Evolutionary conservation across 352 stramenopile species (phyloP), one percentile per base, ranked within the genome.

Genomic region (Pelagophyceae sp.): DNA sequence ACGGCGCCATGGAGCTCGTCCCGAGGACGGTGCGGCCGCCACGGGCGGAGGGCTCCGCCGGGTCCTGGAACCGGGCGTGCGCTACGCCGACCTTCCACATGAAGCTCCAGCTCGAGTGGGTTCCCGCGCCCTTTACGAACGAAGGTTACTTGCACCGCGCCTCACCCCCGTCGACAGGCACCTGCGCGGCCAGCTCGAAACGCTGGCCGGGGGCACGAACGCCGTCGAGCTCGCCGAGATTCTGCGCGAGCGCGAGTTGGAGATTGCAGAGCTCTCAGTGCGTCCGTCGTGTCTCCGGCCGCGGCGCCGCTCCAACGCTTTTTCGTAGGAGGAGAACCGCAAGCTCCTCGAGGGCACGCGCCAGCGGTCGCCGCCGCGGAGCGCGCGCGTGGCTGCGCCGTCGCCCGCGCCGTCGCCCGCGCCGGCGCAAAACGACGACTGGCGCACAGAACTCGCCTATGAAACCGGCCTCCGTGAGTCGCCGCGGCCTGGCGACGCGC

Each of bases 151-250:
- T 54, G 45, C 45, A n/a, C n/a, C n/a, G n/a, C n/a, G n/a, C 45
- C 11, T 54, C 45, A 23, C 45, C 45, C 11, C 45, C 45, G 23
- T 23, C 11, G 23, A 11, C 58, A 67, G 29, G 29, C 58, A 67
- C 58, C 11, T 67, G 23, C 58, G 58, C 15, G 58, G 31, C 23
- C 15, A 15, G 15, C 58, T 67, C 58, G 58, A 15, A 27, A 35
- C 5, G 58, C 29, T 67, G 29, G 58, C 58, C 29, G 58, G 58
- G 23, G 58, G 58, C 11, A 67, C 58, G 58, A 67, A 67, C 58
- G 58, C 58, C 15, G 58, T 67, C 58, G 58, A 67, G 29, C 58
- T 67, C 58, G 58, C 58, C 15, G 58, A 67, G 29, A 33, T 67
- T 6, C 58, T 67, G 23, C 58, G 11, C 58, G 58, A 67, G 58